A percentile compares a stretch with the other conserved stretches of the same genome.
Conservation (phyloP, 176 grass and related monocot species). For the Hordeum vulgare region DNA sequence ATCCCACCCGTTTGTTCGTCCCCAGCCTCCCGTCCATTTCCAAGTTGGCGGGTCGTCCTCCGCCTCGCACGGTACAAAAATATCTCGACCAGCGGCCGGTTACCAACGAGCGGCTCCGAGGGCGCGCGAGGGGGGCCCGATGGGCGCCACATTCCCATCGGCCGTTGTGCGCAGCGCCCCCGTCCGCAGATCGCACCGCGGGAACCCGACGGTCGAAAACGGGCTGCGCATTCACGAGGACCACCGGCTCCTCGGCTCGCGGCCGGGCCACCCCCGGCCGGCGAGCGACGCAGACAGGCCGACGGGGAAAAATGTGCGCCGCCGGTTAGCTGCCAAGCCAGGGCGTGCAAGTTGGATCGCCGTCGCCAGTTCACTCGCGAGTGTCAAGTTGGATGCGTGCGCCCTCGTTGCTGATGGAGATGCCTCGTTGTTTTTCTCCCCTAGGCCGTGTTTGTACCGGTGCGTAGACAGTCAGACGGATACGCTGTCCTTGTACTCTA, state of each 20-base stretch:
- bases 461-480: neutral
- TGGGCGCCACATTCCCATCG: conserved; percentile 23
- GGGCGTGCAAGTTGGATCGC: conserved; percentile 14
- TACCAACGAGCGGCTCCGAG: conserved; percentile 17
- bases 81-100: conserved; percentile 1
- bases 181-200: neutral
- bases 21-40: neutral
- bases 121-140: neutral
- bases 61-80: conserved; percentile 13
- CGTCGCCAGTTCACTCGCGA: neutral
- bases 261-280: neutral
- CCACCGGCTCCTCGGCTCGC: conserved; percentile 11
- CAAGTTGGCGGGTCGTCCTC: neutral
- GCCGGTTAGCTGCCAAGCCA: conserved; percentile 19
- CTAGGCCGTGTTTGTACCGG: neutral
- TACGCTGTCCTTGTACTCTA: neutral
- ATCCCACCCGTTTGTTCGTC: neutral
- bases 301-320: neutral
- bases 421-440: neutral
- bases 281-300: neutral
- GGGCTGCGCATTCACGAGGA: neutral
- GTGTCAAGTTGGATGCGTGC: conserved; percentile 7
- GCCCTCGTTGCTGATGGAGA: conserved; percentile 1
- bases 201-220: conserved; percentile 29
- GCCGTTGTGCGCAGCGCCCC: neutral